A percentile compares a stretch with the other conserved stretches of the same genome.
These are phyloP conservation scores for Fusarium mangiferae DNA, from an alignment of 2,329 filamentous ascomycete genomes.

Conservation along the genomic window DNA sequence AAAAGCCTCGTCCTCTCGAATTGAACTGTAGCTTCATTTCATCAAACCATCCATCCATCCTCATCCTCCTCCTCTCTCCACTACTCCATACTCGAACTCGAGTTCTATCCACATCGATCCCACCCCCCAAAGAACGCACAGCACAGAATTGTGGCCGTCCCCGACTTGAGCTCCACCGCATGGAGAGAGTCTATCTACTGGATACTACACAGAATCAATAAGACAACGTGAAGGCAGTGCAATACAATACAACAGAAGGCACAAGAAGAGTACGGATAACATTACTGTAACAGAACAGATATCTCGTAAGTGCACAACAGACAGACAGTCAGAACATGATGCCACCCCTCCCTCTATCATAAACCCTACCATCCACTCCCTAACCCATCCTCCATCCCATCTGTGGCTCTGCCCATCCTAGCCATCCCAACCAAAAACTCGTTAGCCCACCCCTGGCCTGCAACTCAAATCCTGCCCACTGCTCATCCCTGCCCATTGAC, in stretches of 20 bases:
- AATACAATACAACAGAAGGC: neutral
- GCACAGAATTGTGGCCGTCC: conserved; percentile 6
- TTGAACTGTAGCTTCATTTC: neutral
- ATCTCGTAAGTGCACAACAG: conserved; percentile 23
- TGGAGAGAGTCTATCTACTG: conserved; percentile 6
- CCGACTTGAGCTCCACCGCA: conserved; percentile 12
- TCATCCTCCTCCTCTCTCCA: conserved; percentile 3
- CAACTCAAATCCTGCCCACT: conserved; percentile 36
- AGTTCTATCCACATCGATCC: conserved; percentile 14
- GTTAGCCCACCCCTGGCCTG: conserved; percentile 31
- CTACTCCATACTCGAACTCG: conserved; percentile 3
- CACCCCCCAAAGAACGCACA: conserved; percentile 19
- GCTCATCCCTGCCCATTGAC: conserved; percentile 32
- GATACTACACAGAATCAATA: neutral
- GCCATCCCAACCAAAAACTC: conserved; percentile 24
- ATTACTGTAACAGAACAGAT: neutral
- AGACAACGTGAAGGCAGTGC: neutral
- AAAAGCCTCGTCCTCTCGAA: conserved; percentile 19
- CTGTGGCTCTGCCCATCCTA: neutral
- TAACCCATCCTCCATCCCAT: neutral
- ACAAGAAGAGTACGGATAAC: neutral
- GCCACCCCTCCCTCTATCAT: conserved; percentile 16
- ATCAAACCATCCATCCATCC: neutral
- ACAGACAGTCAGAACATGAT: conserved; percentile 22
- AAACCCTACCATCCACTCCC: conserved; percentile 26